Evolutionary conservation across 2,329 filamentous ascomycete genomes (phyloP), one percentile per base, ranked within the genome.

Genomic region (Nemania sp.): DNA sequence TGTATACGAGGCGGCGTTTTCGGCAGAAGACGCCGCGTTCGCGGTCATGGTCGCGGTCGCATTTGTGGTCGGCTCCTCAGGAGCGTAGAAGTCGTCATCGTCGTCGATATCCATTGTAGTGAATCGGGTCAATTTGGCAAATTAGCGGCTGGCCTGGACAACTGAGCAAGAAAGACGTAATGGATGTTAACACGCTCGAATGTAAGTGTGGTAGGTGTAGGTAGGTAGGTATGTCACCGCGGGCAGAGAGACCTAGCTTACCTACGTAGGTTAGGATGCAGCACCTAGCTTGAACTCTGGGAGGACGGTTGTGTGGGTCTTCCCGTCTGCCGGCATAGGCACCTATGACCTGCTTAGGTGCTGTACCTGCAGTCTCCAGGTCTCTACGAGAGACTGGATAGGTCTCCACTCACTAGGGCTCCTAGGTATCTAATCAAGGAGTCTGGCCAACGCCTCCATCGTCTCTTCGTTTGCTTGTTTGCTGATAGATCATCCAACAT

Each of bases 51-150:
- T 28, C 26, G 26, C 73, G 33, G n/a, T n/a, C n/a, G n/a, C n/a
- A n/a, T n/a, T n/a, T n/a, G n/a, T n/a, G n/a, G n/a, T n/a, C n/a
- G 77, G 74, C 68, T 85, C 82, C 55, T 86, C 83, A 1, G 80
- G 79, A 53, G 79, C 80, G 66, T 87, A 87, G 64, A 87, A 84
- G 70, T 87, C 84, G 60, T 86, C 84, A 45, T 86, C 83, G 60
- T 86, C 83, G 69, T 87, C 84, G 54, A 86, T 80, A 66, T 87
- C 83, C 82, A 87, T 86, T 19, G 59, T 76, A 66, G 42, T 41
- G 36, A 28, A 41, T 40, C 15, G 22, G n/a, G 5, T 15, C 7
- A 14, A 11, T 12, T 12, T 31, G 4, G 8, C 4, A 5, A 11
- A 31, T 31, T 7, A 36, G 33, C 8, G 14, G 33, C 14, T 19